A percentile compares a stretch with the other conserved stretches of the same genome.
phyloP scores from a whole-genome alignment of 169 alveolate species.

The Plasmodium gonderi region DNA sequence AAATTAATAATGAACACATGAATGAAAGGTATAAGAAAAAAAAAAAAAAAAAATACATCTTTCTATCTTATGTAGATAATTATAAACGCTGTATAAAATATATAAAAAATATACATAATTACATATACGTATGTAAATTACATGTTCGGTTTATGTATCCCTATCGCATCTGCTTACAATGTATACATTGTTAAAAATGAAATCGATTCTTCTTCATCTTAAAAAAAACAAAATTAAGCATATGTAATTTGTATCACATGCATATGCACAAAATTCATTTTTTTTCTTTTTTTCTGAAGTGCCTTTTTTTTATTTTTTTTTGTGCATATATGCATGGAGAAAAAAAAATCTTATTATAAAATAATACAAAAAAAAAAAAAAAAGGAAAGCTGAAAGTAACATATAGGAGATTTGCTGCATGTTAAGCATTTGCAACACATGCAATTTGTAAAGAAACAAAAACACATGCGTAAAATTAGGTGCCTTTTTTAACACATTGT shows the following conservation, averaged over 20 bases:
- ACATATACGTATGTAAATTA: background rate
- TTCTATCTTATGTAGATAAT: background rate
- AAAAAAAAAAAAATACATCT: background rate
- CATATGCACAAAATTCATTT: background rate
- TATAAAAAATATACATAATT: background rate
- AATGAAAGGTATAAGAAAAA: background rate
- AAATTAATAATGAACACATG: background rate
- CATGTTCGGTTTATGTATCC: background rate
- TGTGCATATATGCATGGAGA: background rate
- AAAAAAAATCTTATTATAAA: too few relatives aligned
- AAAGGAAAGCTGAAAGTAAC: too few relatives aligned
- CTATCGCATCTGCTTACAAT: background rate
- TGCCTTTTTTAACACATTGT: too few relatives aligned
- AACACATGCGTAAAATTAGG: too few relatives aligned
- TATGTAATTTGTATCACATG: background rate
- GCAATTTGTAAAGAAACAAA: too few relatives aligned
- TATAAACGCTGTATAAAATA: background rate
- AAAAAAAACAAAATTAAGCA: background rate
- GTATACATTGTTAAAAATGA: background rate
- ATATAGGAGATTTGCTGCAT: too few relatives aligned
- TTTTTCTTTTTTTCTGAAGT: too few relatives aligned
- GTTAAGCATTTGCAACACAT: too few relatives aligned
- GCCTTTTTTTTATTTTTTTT: background rate
- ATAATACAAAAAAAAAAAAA: too few relatives aligned
- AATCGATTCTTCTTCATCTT: slow-evolving; percentile 6